phyloP scores from a whole-genome alignment of 768 basidiomycete genomes.

The Lactarius deliciosus region DNA sequence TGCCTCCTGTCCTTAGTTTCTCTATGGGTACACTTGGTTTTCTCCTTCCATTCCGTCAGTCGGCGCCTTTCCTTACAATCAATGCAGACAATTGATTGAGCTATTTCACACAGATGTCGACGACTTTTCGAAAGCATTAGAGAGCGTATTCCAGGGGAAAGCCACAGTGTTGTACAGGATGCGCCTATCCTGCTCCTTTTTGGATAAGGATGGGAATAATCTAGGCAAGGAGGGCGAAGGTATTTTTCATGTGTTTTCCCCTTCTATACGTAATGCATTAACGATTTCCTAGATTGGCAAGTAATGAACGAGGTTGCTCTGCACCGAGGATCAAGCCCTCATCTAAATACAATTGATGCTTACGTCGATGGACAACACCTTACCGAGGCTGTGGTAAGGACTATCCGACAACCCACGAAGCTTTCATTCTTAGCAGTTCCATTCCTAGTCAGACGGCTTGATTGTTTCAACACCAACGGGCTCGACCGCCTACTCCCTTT shows the following conservation, averaged over 20 bases:
- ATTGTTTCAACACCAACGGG: conserved; percentile 96
- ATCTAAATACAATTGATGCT: conserved; percentile 90
- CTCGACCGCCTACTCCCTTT: conserved; percentile 94
- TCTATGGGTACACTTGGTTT: conserved; percentile 95
- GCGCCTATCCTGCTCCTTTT: conserved; percentile 83
- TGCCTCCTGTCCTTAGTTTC: conserved; percentile 88
- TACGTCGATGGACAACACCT: conserved; percentile 93
- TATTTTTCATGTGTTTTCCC: conserved; percentile 31
- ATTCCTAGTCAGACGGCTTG: conserved; percentile 79
- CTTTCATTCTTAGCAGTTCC: conserved; percentile 24
- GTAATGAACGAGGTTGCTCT: conserved; percentile 97
- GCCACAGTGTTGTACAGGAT: conserved; percentile 85
- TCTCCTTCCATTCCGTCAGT: conserved; percentile 89
- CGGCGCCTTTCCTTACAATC: neutral
- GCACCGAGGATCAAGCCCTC: conserved; percentile 88
- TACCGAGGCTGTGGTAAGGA: conserved; percentile 89
- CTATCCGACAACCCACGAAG: conserved; percentile 17
- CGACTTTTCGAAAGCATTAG: conserved; percentile 76
- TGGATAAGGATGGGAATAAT: conserved; percentile 55
- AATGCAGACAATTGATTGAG: neutral
- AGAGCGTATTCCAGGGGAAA: conserved; percentile 75
- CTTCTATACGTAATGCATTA: conserved; percentile 18
- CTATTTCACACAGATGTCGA: conserved; percentile 66
- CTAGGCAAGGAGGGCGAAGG: conserved; percentile 61
- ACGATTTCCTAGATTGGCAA: conserved; percentile 69